Percentiles rank a stretch among this genome's conserved stretches.
Conservation (phyloP, 345 rosid species). For the Populus alba region DNA sequence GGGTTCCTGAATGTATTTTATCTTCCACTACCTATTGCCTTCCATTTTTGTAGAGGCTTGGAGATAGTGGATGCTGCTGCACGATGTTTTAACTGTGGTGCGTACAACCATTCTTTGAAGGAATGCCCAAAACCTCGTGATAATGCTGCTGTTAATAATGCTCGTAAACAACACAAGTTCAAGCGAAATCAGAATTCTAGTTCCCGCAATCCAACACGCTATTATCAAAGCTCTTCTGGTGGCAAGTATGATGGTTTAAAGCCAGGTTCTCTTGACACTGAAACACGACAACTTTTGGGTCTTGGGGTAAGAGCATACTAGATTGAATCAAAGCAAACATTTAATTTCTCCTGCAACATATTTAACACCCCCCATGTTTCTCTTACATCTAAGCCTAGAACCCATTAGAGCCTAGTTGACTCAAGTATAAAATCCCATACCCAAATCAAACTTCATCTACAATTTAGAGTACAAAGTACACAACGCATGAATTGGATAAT, state of each 20-base stretch:
- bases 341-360: neutral
- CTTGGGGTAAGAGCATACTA: constrained; percentile 56
- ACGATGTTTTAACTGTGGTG: constrained; percentile 93
- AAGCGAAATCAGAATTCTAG: constrained; percentile 59
- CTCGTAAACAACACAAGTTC: constrained; percentile 71
- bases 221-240: constrained; percentile 62
- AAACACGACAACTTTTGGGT: constrained; percentile 74
- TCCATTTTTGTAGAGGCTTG: constrained; percentile 53
- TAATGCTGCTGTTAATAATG: constrained; percentile 69
- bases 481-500: neutral
- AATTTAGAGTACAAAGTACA: neutral
- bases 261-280: constrained; percentile 81
- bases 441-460: neutral
- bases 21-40: constrained; percentile 7
- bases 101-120: constrained; percentile 80
- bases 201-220: constrained; percentile 56
- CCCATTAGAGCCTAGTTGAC: neutral
- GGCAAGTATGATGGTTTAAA: constrained; percentile 84
- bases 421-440: neutral
- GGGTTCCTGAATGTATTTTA: neutral
- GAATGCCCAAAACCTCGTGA: constrained; percentile 90
- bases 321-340: neutral
- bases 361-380: neutral
- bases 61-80: constrained; percentile 69
- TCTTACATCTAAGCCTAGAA: constrained; percentile 5